phyloP scores from a whole-genome alignment of 306 rosid genomes.

The Inga laurina region DNA sequence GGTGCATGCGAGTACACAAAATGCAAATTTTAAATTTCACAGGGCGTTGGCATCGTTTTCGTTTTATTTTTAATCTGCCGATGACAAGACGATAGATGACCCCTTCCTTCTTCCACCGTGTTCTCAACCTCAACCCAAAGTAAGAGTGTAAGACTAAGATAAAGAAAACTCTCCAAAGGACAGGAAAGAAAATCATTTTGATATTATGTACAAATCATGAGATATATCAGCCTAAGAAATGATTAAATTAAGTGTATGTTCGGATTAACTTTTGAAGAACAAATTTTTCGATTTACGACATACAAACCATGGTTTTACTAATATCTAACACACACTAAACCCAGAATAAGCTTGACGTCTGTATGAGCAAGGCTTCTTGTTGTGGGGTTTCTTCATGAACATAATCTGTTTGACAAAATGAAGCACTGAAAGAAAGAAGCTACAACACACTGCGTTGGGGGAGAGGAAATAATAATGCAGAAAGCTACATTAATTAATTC shows the following conservation, averaged over 20 bases:
- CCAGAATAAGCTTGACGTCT: neutral
- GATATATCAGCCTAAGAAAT: neutral
- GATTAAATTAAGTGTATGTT: too few relatives aligned
- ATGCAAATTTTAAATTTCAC: neutral
- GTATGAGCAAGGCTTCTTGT: neutral
- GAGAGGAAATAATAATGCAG: neutral
- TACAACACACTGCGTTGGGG: constrained; percentile 33
- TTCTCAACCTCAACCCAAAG: neutral
- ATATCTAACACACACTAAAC: neutral
- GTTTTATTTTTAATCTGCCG: too few relatives aligned
- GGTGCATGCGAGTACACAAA: too few relatives aligned
- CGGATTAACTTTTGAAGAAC: too few relatives aligned
- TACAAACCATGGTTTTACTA: too few relatives aligned
- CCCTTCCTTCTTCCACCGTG: neutral
- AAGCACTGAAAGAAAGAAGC: constrained; percentile 76
- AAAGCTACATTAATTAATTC: neutral
- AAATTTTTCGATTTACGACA: too few relatives aligned
- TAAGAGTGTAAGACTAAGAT: too few relatives aligned
- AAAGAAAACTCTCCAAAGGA: neutral
- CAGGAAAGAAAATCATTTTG: neutral
- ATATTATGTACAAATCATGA: neutral
- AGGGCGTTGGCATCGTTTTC: too few relatives aligned
- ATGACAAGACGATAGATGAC: too few relatives aligned
- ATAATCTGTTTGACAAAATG: constrained; percentile 30
- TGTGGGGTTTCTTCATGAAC: neutral